Evolutionary conservation across 129 eudicot genomes (phyloP).

Genomic region (Rutidosis leptorrhynchoides): DNA sequence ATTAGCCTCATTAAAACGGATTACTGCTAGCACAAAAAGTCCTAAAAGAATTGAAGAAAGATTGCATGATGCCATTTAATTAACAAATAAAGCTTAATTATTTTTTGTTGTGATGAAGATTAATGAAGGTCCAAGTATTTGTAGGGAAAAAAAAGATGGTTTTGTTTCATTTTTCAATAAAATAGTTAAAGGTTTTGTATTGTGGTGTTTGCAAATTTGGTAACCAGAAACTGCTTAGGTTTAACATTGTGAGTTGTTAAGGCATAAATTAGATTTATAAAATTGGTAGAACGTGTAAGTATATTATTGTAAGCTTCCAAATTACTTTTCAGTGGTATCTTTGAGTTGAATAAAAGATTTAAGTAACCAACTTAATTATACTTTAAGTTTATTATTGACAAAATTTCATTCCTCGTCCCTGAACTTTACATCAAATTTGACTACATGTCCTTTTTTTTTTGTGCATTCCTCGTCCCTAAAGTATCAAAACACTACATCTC

Average conservation of each 20-base stretch:
- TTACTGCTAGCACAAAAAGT: constrained; percentile 24
- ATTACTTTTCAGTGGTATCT: background rate
- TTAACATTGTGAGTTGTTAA: constrained; percentile 26
- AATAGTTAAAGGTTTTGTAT: constrained; percentile 26
- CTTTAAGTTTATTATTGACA: background rate
- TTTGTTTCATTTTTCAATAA: background rate
- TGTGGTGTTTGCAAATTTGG: constrained; percentile 41
- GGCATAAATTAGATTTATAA: background rate
- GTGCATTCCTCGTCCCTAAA: too few relatives aligned
- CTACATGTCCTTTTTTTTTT: too few relatives aligned
- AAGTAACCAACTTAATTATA: background rate
- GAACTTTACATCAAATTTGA: too few relatives aligned
- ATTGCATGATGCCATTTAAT: constrained; percentile 29
- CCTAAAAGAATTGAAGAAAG: constrained; percentile 31
- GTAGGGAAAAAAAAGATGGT: constrained; percentile 15
- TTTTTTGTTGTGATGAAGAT: constrained; percentile 25
- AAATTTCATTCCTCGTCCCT: too few relatives aligned
- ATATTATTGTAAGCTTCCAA: background rate
- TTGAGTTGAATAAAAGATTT: background rate
- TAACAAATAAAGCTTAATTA: background rate
- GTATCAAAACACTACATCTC: too few relatives aligned
- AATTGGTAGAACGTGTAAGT: background rate
- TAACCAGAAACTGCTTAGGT: constrained; percentile 36
- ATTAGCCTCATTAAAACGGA: constrained; percentile 8
- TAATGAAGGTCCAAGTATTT: constrained; percentile 21